These are phyloP conservation scores for Scheffersomyces segobiensis DNA, from an alignment of 1,139 yeast species.

Conservation along the genomic window DNA sequence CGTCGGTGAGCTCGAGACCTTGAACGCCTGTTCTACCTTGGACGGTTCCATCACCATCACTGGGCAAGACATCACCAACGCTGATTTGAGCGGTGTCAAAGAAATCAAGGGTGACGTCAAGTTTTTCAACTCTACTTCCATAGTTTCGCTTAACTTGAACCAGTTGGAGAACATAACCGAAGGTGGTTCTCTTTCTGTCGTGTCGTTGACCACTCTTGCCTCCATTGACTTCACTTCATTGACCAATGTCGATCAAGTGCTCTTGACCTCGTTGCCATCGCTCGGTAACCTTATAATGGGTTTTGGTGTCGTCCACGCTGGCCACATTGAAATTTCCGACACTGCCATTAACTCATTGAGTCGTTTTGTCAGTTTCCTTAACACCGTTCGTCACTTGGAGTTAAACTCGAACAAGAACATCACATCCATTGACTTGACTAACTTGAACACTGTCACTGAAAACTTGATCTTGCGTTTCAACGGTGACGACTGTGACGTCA, in stretches of 20 bases:
- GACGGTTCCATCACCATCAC: slow-evolving; percentile 41
- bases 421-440: slow-evolving; percentile 35
- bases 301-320: slow-evolving; percentile 36
- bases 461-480: slow-evolving; percentile 45
- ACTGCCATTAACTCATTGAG: slow-evolving; percentile 43
- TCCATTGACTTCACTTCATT: slow-evolving; percentile 39
- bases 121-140: slow-evolving; percentile 44
- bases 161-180: slow-evolving; percentile 29
- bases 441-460: slow-evolving; percentile 35
- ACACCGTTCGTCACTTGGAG: slow-evolving; percentile 36
- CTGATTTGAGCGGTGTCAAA: slow-evolving; percentile 37
- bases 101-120: slow-evolving; percentile 36
- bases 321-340: slow-evolving; percentile 39
- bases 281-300: slow-evolving; percentile 40
- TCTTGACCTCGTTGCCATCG: slow-evolving; percentile 46
- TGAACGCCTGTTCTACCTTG: slow-evolving; percentile 43
- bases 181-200: slow-evolving; percentile 34
- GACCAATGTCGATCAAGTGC: slow-evolving; percentile 30
- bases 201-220: slow-evolving; percentile 44
- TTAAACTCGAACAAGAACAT: slow-evolving; percentile 50
- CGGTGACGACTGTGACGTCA: slow-evolving; percentile 42
- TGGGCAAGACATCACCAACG: slow-evolving; percentile 36
- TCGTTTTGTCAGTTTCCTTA: slow-evolving; percentile 33
- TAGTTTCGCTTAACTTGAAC: slow-evolving; percentile 34
- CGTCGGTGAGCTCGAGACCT: slow-evolving; percentile 34